Conservation (phyloP, 495 filamentous ascomycete genomes). For the Schizothecium vesticola region DNA sequence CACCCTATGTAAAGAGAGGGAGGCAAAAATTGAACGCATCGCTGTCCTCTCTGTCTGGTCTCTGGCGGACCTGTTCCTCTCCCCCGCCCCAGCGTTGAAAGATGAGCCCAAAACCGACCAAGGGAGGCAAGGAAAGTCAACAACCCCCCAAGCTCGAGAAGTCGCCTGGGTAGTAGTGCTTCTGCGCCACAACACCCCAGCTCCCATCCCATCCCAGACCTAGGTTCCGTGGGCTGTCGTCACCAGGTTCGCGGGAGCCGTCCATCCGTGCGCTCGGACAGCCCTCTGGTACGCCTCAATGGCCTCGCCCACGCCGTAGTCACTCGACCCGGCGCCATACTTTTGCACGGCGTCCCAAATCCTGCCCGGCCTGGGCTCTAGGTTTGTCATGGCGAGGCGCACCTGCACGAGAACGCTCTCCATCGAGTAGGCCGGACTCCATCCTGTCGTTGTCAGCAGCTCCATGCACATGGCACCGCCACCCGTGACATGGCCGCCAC, state of each 20-base stretch:
- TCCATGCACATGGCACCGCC: slow-evolving; percentile 93
- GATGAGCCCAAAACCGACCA: not conserved
- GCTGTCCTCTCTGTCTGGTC: not conserved
- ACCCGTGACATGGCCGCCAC: slow-evolving; percentile 83
- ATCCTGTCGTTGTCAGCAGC: slow-evolving; percentile 77
- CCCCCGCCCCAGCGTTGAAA: not conserved
- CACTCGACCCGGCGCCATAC: slow-evolving; percentile 15
- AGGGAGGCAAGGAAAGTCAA: not conserved
- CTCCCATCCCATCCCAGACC: not conserved
- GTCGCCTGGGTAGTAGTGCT: not conserved
- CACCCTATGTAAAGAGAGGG: not conserved
- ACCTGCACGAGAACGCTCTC: slow-evolving; percentile 83
- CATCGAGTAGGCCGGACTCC: slow-evolving; percentile 65
- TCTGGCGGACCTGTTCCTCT: not conserved
- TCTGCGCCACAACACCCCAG: not conserved
- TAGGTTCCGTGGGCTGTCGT: not conserved
- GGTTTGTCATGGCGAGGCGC: slow-evolving; percentile 63
- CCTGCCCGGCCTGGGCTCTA: slow-evolving; percentile 68
- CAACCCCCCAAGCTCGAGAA: not conserved
- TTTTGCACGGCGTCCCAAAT: slow-evolving; percentile 28
- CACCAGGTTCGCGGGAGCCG: slow-evolving; percentile 35
- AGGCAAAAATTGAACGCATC: not conserved
- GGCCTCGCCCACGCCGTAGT: slow-evolving; percentile 69
- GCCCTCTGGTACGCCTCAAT: slow-evolving; percentile 67
- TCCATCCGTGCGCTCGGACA: slow-evolving; percentile 62